Base-by-base conservation (phyloP, 805 yeast genomes). In the Candida nonsorbophila region DNA sequence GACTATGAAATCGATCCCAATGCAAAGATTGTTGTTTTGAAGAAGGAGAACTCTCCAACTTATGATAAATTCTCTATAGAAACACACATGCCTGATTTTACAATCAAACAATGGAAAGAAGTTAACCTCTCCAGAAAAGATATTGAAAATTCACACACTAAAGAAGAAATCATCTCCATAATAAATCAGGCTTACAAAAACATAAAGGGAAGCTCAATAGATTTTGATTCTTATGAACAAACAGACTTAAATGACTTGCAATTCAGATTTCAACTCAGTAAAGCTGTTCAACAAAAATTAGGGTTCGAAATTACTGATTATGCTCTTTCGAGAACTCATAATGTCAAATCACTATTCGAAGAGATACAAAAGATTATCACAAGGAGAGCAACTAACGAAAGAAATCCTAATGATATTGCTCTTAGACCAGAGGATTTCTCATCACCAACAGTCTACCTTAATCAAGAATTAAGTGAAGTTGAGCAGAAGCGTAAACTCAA, bases 331-430 rank as follows among this genome's bases (percentile, higher is more conserved):
- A 51, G 53, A 30, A 41, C 72, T 5, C 63, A 59, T 36, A 52
- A 58, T 9, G 55, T 70, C 14, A 49, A 37, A 2, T 55, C 52
- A 21, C 58, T 79, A 21, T 53, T 55, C 32, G 32, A 42, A 0
- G 67, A 65, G 30, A 53, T 74, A 27, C 30, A 42, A 7, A 37
- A 55, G 32, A 49, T 67, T n/a, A 58, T 69, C 15, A 65, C 67
- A 14, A 41, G 46, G 12, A 61, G 67, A 42, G 58, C 60, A 47
- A 69, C 59, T 40, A 73, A 72, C 43, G 87, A 81, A 47, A 70
- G 77, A 49, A 73, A 77, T 45, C 87, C 92, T n/a, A 73, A 81
- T 44, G 90, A 85, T 16, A 73, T 84, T 32, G 75, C 77, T 37
- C 62, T 84, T 41, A 61, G 74, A 33, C 51, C 62, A 6, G 64